phyloP scores from a whole-genome alignment of 495 filamentous ascomycete species.

The Podospora comata region DNA sequence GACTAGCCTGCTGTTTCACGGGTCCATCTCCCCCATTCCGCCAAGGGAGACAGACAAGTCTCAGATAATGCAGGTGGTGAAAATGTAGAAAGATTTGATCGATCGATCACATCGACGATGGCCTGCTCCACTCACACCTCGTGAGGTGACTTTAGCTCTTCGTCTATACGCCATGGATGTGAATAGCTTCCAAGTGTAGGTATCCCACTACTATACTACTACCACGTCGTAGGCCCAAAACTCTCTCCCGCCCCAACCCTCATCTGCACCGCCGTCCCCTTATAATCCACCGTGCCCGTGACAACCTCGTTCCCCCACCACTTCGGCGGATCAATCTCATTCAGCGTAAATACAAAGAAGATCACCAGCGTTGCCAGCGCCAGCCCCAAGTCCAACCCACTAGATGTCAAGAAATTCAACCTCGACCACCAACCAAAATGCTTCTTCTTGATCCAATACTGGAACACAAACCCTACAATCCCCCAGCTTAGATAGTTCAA shows the following conservation, averaged over 20 bases:
- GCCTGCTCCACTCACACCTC: no score
- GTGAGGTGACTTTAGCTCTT: no score
- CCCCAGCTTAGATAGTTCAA: constrained; percentile 70
- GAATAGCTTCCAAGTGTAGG: no score
- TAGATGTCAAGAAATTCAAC: constrained; percentile 61
- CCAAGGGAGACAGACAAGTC: no score
- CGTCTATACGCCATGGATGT: no score
- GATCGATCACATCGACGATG: no score
- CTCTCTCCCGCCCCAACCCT: constrained; percentile 48
- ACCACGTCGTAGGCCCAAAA: constrained; percentile 58
- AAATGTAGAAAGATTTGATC: no score
- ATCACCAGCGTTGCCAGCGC: constrained; percentile 61
- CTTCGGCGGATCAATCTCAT: constrained; percentile 44
- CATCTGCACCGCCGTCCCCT: constrained; percentile 51
- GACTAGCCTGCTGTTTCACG: no score
- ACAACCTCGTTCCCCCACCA: constrained; percentile 58
- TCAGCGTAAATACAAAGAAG: constrained; percentile 56
- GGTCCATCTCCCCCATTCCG: no score
- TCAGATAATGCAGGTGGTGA: no score
- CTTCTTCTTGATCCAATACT: constrained; percentile 54
- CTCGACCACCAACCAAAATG: constrained; percentile 66
- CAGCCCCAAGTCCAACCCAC: constrained; percentile 59
- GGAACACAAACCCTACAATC: constrained; percentile 63
- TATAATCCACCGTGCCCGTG: constrained; percentile 49
- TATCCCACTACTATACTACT: not conserved